Percentiles rank a stretch among this genome's conserved stretches.
These are phyloP conservation scores for Echites panduratus DNA, from an alignment of 257 asterid genomes.

Conservation along the genomic window DNA sequence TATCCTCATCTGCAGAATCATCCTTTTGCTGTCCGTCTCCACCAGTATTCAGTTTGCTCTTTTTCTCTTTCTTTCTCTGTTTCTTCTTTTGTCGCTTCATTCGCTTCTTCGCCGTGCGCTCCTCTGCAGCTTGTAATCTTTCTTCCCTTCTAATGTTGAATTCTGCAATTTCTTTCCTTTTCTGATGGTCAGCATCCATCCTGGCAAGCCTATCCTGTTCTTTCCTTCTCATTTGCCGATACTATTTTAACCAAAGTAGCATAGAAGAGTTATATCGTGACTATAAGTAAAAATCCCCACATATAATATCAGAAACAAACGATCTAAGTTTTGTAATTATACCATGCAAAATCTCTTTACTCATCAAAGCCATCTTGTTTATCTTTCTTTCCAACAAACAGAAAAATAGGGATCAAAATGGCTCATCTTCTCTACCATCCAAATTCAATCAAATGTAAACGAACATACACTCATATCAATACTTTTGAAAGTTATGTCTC, in stretches of 20 bases:
- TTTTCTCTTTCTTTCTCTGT: conserved; percentile 64
- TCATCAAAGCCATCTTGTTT: neutral
- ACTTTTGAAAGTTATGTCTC: neutral
- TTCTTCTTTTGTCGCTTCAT: conserved; percentile 78
- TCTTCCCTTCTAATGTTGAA: conserved; percentile 73
- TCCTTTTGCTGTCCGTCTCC: conserved; percentile 43
- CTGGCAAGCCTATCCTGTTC: conserved; percentile 95
- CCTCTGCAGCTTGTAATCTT: conserved; percentile 84
- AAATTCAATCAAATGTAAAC: neutral
- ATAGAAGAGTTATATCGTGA: conserved; percentile 8
- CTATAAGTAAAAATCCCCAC: neutral
- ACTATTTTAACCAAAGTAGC: conserved; percentile 38
- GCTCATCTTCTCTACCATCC: neutral
- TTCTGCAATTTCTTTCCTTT: conserved; percentile 66
- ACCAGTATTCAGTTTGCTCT: conserved; percentile 29
- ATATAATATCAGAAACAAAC: neutral
- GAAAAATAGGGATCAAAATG: neutral
- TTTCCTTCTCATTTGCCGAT: conserved; percentile 96
- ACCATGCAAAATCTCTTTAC: neutral
- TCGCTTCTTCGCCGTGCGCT: conserved; percentile 78
- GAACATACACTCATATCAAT: neutral
- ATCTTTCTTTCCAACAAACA: neutral
- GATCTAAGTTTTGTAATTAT: neutral
- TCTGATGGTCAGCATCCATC: conserved; percentile 82
- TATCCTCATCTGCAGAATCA: conserved; percentile 51